A percentile compares a stretch with the other conserved stretches of the same genome.
Evolutionary conservation across 331 rosid genomes (phyloP).

Genomic region (Prunus yedoensis): DNA sequence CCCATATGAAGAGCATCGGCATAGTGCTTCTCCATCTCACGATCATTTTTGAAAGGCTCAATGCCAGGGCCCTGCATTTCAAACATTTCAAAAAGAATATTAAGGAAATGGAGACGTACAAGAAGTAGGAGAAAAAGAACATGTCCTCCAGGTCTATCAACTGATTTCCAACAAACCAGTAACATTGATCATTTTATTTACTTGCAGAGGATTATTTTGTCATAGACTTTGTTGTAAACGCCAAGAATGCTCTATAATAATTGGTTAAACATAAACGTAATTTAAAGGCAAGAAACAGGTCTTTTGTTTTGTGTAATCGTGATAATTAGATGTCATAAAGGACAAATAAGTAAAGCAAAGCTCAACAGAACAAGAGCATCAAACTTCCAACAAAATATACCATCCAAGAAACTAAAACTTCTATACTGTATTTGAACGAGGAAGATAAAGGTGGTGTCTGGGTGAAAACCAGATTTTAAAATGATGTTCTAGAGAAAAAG

Average conservation of each 20-base stretch:
- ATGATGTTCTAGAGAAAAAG: neutral
- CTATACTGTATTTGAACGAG: neutral
- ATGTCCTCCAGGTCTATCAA: neutral
- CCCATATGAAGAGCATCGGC: slow-evolving; percentile 57
- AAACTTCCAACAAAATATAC: neutral
- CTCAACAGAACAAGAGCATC: neutral
- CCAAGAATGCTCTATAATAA: neutral
- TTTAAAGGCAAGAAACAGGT: neutral
- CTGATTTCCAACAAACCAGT: neutral
- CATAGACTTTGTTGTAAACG: neutral
- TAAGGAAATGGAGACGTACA: neutral
- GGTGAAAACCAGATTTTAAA: no score
- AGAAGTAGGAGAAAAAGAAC: neutral
- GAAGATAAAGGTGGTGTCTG: no score
- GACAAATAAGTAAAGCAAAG: neutral
- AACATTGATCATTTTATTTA: neutral
- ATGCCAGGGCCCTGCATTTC: slow-evolving; percentile 67
- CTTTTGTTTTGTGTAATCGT: neutral
- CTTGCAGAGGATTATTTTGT: neutral
- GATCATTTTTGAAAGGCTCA: slow-evolving; percentile 63
- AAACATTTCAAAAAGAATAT: neutral
- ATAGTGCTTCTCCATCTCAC: slow-evolving; percentile 72
- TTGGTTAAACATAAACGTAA: neutral
- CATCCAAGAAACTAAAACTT: neutral
- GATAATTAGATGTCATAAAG: neutral